Evolutionary conservation across 768 basidiomycete species (phyloP).

Genomic region (Hericium erinaceus): DNA sequence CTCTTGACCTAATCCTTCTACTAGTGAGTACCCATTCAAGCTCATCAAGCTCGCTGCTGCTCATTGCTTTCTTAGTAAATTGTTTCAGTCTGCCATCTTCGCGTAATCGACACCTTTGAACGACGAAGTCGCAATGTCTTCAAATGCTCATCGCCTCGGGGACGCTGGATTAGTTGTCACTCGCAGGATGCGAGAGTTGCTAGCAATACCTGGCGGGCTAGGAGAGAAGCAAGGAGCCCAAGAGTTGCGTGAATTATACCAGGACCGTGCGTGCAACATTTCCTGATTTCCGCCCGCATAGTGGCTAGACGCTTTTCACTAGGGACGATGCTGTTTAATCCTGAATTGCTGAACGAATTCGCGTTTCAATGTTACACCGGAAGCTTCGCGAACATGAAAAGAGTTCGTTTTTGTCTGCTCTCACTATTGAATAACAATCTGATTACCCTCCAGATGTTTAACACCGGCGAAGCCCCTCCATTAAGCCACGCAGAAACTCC

Average conservation of each 20-base stretch:
- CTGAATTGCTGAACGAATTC: background rate
- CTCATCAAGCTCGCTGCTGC: too few relatives aligned
- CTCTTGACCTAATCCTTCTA: too few relatives aligned
- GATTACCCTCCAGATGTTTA: background rate
- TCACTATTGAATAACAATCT: background rate
- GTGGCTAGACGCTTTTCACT: background rate
- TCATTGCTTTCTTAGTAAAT: too few relatives aligned
- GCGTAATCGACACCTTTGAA: too few relatives aligned
- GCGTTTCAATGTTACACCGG: background rate
- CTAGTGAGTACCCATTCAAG: too few relatives aligned
- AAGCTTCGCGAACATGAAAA: background rate
- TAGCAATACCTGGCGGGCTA: background rate
- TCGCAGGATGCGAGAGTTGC: background rate
- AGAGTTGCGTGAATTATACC: background rate
- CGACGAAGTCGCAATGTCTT: too few relatives aligned
- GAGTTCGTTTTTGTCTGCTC: background rate
- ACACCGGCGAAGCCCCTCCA: conserved; percentile 9
- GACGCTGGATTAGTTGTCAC: background rate
- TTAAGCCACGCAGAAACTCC: conserved; percentile 13
- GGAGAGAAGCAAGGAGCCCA: background rate
- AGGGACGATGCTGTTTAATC: background rate
- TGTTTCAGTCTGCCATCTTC: too few relatives aligned
- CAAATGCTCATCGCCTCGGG: background rate
- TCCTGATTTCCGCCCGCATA: background rate
- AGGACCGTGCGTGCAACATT: background rate